Conservation (phyloP, 2,329 filamentous ascomycete genomes). For the Claviceps citrina region DNA sequence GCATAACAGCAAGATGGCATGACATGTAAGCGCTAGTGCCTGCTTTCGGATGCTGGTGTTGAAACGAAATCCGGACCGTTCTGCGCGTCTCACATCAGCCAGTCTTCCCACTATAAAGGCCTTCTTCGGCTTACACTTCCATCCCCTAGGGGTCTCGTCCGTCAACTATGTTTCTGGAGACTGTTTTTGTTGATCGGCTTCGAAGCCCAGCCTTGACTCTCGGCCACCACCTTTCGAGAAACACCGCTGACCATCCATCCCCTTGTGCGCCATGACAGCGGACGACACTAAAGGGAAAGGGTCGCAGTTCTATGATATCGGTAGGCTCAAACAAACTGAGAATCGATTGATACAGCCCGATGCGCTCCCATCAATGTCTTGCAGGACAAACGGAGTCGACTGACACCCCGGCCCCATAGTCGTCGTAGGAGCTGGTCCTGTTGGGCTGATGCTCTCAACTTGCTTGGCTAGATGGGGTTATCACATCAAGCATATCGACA, state of each 20-base stretch:
- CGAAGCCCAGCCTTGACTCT: background rate
- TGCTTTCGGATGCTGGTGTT: too few relatives aligned
- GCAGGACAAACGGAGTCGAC: background rate
- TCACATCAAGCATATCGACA: slow-evolving; percentile 89
- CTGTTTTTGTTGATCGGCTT: background rate
- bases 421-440: slow-evolving; percentile 78
- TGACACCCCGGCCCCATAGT: slow-evolving; percentile 32
- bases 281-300: background rate
- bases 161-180: too few relatives aligned
- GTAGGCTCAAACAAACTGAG: slow-evolving; percentile 16
- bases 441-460: slow-evolving; percentile 74
- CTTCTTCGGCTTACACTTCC: too few relatives aligned
- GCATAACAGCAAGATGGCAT: too few relatives aligned
- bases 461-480: slow-evolving; percentile 87
- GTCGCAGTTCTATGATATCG: slow-evolving; percentile 27
- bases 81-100: too few relatives aligned
- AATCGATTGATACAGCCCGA: background rate
- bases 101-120: too few relatives aligned
- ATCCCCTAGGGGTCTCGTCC: too few relatives aligned
- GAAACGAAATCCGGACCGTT: too few relatives aligned
- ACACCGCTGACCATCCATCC: background rate
- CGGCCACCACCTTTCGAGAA: background rate
- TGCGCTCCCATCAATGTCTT: background rate
- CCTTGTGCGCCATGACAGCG: background rate
- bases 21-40: too few relatives aligned